A percentile compares a stretch with the other conserved stretches of the same genome.
Evolutionary conservation across 148 eudicot genomes (phyloP).

Genomic region (Fagopyrum tataricum): DNA sequence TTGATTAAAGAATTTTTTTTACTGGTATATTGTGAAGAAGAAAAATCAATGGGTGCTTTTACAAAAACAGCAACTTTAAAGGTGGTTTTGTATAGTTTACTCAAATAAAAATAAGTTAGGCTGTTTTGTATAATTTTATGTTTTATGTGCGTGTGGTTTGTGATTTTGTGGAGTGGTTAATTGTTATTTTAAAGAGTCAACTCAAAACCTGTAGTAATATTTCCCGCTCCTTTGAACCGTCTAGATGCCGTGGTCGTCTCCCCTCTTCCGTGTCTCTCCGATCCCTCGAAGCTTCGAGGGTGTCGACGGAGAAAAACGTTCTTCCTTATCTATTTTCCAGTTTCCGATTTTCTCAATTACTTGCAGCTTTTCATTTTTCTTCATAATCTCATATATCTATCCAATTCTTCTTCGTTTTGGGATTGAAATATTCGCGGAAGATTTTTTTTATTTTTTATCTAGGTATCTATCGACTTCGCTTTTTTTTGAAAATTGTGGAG

Average conservation of each 20-base stretch:
- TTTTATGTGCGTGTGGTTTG: too few relatives aligned
- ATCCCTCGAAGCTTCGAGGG: not conserved
- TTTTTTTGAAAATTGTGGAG: not conserved
- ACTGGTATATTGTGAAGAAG: too few relatives aligned
- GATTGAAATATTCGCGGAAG: not conserved
- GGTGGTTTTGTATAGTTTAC: too few relatives aligned
- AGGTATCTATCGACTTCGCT: not conserved
- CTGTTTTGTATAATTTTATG: too few relatives aligned
- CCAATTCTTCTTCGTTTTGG: not conserved
- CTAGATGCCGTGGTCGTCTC: constrained; percentile 7
- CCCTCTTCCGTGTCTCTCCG: not conserved
- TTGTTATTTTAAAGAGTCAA: constrained; percentile 1
- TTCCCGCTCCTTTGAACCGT: constrained; percentile 9
- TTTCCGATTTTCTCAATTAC: not conserved
- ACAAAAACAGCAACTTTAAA: too few relatives aligned
- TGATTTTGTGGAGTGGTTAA: too few relatives aligned
- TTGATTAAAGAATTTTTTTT: too few relatives aligned
- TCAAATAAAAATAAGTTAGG: too few relatives aligned
- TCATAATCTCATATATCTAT: not conserved
- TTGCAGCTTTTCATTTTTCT: not conserved
- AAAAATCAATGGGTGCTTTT: too few relatives aligned
- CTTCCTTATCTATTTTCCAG: not conserved
- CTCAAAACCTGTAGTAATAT: not conserved
- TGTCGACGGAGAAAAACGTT: not conserved
- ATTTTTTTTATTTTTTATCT: too few relatives aligned